Evolutionary conservation across 768 basidiomycete genomes (phyloP).

Genomic region (Tulasnella sp.): DNA sequence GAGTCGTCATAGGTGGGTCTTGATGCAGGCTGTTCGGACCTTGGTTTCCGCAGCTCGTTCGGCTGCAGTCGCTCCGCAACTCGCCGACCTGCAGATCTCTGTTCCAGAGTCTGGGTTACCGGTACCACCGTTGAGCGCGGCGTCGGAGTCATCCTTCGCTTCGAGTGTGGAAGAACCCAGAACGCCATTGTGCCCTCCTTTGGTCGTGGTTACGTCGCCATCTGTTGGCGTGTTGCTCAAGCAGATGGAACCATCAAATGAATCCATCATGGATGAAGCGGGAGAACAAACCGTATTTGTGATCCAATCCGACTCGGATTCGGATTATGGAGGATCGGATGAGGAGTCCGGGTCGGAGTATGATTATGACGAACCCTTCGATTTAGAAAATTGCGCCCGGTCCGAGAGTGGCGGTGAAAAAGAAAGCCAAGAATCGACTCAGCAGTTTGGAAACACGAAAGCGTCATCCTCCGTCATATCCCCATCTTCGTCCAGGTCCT

Average conservation of each 20-base stretch:
- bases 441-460: not conserved
- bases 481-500: not conserved
- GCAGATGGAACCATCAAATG: not conserved
- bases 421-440: not conserved
- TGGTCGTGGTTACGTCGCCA: slow-evolving; percentile 19
- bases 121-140: not conserved
- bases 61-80: not conserved
- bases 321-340: slow-evolving; percentile 2
- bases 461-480: not conserved
- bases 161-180: not conserved
- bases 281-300: not conserved
- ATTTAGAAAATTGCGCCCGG: not conserved
- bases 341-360: not conserved
- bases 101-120: not conserved
- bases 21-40: slow-evolving; percentile 11
- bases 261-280: not conserved
- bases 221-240: not conserved
- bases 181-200: slow-evolving; percentile 12
- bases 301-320: not conserved
- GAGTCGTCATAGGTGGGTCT: not conserved
- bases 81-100: not conserved
- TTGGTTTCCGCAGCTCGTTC: not conserved
- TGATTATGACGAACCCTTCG: not conserved
- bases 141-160: not conserved
- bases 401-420: not conserved